These are phyloP conservation scores for Carex cristatella DNA, from an alignment of 176 grass and related monocot species.

Conservation along the genomic window DNA sequence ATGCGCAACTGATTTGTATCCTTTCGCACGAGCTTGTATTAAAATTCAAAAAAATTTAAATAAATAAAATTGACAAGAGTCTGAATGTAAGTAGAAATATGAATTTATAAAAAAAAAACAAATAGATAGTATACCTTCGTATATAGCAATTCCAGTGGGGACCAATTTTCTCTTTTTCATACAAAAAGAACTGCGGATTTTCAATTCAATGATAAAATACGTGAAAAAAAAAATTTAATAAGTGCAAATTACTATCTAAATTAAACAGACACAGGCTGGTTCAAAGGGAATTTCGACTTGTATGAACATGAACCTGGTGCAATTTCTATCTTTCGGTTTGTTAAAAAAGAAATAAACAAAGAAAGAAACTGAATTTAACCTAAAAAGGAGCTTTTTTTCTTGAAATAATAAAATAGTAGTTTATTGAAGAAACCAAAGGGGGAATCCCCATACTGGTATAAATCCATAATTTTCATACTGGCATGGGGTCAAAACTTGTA, in stretches of 20 bases:
- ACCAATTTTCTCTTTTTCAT: slow-evolving; percentile 78
- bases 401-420: not conserved
- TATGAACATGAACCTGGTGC: not conserved
- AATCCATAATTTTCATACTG: no score
- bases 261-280: not conserved
- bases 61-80: not conserved
- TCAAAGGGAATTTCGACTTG: not conserved
- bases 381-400: not conserved
- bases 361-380: not conserved
- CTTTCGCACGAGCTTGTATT: slow-evolving; percentile 54
- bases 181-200: slow-evolving; percentile 57
- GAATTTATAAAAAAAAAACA: not conserved
- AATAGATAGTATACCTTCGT: slow-evolving; percentile 47
- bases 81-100: slow-evolving; percentile 6
- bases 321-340: not conserved
- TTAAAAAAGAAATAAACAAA: not conserved
- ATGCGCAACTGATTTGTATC: slow-evolving; percentile 72
- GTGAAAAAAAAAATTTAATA: not conserved
- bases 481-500: no score
- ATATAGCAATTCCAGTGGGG: slow-evolving; percentile 89
- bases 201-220: not conserved
- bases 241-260: not conserved
- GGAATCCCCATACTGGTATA: not conserved
- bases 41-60: not conserved
- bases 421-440: not conserved